Evolutionary conservation across 208 protist species (phyloP).

Genomic region (Leishmania guyanensis): DNA sequence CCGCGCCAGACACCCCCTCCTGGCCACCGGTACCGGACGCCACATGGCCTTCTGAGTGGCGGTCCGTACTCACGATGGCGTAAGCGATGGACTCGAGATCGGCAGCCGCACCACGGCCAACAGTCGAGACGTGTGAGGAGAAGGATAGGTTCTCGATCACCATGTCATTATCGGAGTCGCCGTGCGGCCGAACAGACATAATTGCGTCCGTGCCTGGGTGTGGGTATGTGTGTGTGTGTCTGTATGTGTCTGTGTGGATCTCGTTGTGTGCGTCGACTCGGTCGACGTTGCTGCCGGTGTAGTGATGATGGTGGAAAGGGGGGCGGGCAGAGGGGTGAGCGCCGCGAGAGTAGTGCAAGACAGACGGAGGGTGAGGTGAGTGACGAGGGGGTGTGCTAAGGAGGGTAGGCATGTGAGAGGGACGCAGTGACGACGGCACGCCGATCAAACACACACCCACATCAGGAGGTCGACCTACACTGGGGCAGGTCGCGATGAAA

Average conservation of each 20-base stretch:
- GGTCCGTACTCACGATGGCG: constrained; percentile 19
- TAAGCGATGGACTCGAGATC: constrained; percentile 36
- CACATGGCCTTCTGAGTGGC: constrained; percentile 16
- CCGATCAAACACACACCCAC: not conserved
- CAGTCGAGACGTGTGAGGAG: constrained; percentile 29
- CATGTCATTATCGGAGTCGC: constrained; percentile 31
- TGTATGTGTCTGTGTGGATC: not conserved
- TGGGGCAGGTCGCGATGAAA: not conserved
- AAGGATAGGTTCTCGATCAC: constrained; percentile 48
- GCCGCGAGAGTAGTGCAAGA: not conserved
- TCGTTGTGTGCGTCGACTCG: not conserved
- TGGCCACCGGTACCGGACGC: not conserved
- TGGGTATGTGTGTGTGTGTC: too few species aligned
- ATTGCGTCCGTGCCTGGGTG: not conserved
- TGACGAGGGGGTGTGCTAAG: not conserved
- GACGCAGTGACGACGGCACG: not conserved
- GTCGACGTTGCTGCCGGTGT: not conserved
- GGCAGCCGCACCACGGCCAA: constrained; percentile 23
- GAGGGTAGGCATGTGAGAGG: not conserved
- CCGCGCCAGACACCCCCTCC: too few species aligned
- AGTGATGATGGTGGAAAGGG: not conserved
- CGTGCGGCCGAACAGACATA: constrained; percentile 14
- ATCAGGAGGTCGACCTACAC: not conserved
- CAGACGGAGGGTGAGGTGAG: not conserved
- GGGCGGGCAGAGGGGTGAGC: not conserved